Base-by-base conservation (phyloP, 2,329 filamentous ascomycete genomes). In the Colletotrichum shisoi region DNA sequence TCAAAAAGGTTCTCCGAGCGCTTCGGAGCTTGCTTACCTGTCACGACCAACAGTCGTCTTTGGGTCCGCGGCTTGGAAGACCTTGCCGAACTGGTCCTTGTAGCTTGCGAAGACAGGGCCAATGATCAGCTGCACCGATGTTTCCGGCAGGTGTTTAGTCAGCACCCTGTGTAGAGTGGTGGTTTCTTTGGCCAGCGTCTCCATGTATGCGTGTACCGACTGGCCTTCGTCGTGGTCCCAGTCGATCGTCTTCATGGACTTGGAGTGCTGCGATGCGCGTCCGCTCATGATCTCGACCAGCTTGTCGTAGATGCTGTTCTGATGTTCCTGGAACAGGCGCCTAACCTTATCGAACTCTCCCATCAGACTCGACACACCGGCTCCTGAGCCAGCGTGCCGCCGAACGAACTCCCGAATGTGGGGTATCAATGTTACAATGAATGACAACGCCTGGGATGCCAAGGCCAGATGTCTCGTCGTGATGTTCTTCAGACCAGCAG, bases 401-500 rank as follows among this genome's bases (percentile, higher is more conserved):
- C 95, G 90, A 24, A 96, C 88, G 72, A 96, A 97, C 78, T 98
- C 95, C 51, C 94, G 89, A 34, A 97, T 85, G 75, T 98, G 94
- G 0, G 95, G 94, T 4, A 97, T 89, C 1, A 98, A 82, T 0
- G 92, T 89, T 27, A 94, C 91, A 52, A 96, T 88, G 76, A 99
- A 97, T 51, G 91, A 90, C 21, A 98, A 80, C 0, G 94, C 91
- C 77, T 97, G 94, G 0, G 91, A 94, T 2, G 95, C 94, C 19
- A 98, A 87, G 0, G 95, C 94, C 1, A 99, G 85, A 78, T 99
- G 94, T 73, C 95, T 95, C 0, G 95, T 97, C 0, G 92, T 97
- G 76, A 99, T 99, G 74, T 97, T 97, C 76, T 93, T 97, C 21
- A 99, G 82, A 0, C 94, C 94, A 1, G 94, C 95, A 27, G 91